Evolutionary conservation across 306 rosid species (phyloP), one percentile per base, ranked within the genome.

Genomic region (Urtica urens): DNA sequence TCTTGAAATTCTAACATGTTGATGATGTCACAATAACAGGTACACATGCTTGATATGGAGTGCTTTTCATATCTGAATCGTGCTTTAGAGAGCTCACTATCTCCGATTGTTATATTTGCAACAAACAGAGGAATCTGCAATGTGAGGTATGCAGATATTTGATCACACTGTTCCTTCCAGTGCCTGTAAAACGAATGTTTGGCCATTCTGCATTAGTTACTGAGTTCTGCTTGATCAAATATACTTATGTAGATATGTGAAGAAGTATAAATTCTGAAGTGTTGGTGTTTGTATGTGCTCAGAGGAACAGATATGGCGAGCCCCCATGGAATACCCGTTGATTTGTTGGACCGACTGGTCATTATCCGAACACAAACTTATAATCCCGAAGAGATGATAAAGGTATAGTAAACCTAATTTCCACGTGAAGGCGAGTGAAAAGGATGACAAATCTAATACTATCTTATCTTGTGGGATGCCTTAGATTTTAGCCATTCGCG

Each of bases 271-370:
- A 38, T 55, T 53, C 38, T 65, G 21, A 66, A 45, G 59, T 33
- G 38, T 64, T 45, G 49, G 18, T 57, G 46, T 59, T 38, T 14
- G 30, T 38, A 21, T 62, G n/a, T 9, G 4, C 10, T 59, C 75
- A 85, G 95, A 71, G 93, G 95, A 19, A 85, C 95, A 28, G 95
- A 85, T 69, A 90, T 85, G 99, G 67, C 69, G 58, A 81, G 99
- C 67, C 95, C 99, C 58, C 99, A 90, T 62, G 99, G 99, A 64
- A 81, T 90, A 71, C 99, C 99, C 15, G 87, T 85, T 6, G 93
- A 85, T 76, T 81, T 90, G 55, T 61, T 90, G 73, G 99, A 90
- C 68, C 80, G 94, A 40, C 62, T 90, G 68, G 92, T 73, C 58
- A 90, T 90, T 62, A 78, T 90, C 60, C 77, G 87, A 55, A 90